Conservation (phyloP, 2,329 filamentous ascomycete genomes). For the Pezicula rhizophila region DNA sequence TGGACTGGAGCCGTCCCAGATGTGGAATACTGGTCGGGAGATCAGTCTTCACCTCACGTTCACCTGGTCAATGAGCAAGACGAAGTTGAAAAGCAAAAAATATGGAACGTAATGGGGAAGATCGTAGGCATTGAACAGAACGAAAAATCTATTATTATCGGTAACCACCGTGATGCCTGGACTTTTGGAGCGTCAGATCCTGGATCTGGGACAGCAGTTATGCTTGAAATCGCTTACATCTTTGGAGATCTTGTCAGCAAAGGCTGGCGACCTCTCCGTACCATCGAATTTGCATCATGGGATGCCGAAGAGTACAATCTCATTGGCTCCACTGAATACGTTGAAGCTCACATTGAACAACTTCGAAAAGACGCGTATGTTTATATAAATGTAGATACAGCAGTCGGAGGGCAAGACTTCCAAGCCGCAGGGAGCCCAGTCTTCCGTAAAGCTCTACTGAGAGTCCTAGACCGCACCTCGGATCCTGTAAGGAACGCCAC, state of each 20-base stretch:
- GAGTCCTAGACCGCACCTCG: slow-evolving; percentile 66
- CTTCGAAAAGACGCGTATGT: slow-evolving; percentile 72
- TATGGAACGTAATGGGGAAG: slow-evolving; percentile 86
- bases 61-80: slow-evolving; percentile 83
- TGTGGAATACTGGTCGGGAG: slow-evolving; percentile 82
- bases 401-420: slow-evolving; percentile 70
- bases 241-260: slow-evolving; percentile 70
- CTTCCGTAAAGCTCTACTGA: slow-evolving; percentile 65
- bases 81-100: slow-evolving; percentile 72
- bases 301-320: slow-evolving; percentile 90
- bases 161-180: slow-evolving; percentile 92
- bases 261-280: slow-evolving; percentile 89
- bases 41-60: slow-evolving; percentile 67
- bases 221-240: slow-evolving; percentile 82
- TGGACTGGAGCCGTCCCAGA: slow-evolving; percentile 77
- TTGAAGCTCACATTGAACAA: slow-evolving; percentile 73
- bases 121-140: slow-evolving; percentile 80
- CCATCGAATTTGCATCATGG: slow-evolving; percentile 96
- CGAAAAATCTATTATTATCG: slow-evolving; percentile 79
- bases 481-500: slow-evolving; percentile 70
- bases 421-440: slow-evolving; percentile 75
- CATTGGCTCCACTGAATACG: slow-evolving; percentile 89
- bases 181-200: slow-evolving; percentile 82
- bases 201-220: slow-evolving; percentile 81
- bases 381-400: slow-evolving; percentile 87